A percentile compares a stretch with the other conserved stretches of the same genome.
Evolutionary conservation across 768 basidiomycete genomes (phyloP).

Genomic region (Kwoniella pini): DNA sequence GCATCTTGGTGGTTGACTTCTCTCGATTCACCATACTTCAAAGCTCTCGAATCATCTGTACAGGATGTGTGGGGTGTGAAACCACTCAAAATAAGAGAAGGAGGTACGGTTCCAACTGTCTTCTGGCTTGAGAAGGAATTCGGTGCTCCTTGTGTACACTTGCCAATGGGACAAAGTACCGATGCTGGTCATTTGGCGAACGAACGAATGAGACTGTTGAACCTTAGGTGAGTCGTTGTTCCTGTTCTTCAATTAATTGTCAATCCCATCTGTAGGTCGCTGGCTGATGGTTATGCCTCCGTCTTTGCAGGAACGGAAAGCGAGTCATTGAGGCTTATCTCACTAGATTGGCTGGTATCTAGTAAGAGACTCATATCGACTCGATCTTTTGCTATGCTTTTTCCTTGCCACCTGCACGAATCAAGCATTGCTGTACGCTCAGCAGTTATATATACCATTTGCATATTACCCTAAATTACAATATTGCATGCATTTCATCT

Average conservation of each 20-base stretch:
- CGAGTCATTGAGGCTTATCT: conserved; percentile 50
- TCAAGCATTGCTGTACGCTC: too few relatives aligned
- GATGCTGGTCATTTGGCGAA: conserved; percentile 94
- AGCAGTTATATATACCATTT: too few relatives aligned
- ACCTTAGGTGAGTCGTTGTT: conserved; percentile 60
- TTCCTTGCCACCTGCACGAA: too few relatives aligned
- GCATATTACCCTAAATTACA: too few relatives aligned
- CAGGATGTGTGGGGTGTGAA: conserved; percentile 81
- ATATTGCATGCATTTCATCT: too few relatives aligned
- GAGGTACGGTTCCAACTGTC: conserved; percentile 91
- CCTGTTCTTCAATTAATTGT: background rate
- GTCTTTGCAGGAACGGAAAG: conserved; percentile 50
- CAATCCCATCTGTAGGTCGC: too few relatives aligned
- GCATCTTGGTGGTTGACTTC: conserved; percentile 98
- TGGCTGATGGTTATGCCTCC: too few relatives aligned
- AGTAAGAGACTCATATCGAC: too few relatives aligned
- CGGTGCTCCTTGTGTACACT: conserved; percentile 80
- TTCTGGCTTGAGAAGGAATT: conserved; percentile 93
- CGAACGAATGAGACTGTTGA: conserved; percentile 82
- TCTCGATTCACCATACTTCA: conserved; percentile 80
- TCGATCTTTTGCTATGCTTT: too few relatives aligned
- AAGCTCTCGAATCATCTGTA: conserved; percentile 77
- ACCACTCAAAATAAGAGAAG: conserved; percentile 87
- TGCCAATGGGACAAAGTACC: conserved; percentile 88
- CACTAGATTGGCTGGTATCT: conserved; percentile 24